Evolutionary conservation across 1,284 basidiomycete species (phyloP), one percentile per base, ranked within the genome.

Genomic region (Cryptococcus sp.): DNA sequence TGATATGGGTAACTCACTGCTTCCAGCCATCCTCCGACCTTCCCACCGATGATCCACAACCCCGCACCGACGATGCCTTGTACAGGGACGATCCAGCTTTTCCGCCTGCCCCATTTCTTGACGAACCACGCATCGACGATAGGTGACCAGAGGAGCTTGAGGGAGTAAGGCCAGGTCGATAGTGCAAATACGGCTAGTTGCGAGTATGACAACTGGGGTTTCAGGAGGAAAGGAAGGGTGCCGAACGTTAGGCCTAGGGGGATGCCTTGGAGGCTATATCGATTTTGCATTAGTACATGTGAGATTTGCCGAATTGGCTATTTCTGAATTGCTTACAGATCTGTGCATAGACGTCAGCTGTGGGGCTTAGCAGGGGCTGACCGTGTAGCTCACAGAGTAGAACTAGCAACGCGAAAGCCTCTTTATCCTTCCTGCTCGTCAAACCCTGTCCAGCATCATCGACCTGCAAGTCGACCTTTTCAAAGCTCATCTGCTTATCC

Each of bases 41-140:
- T 86, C 54, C 85, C 80, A 1, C 93, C 90, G 60, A 99, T 89
- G 75, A 90, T 88, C 69, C 93, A 83, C 86, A 99, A 90, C 64
- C 93, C 82, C 49, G 86, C 81, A 25, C 93, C 96, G 47, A 98
- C 90, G 63, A 94, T 85, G 30, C 88, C 77, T 78, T 99, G 96
- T 82, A 99, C 95, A 47, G 96, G 96, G 61, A 99, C 89, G 71
- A 99, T 97, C 96, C 96, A 99, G 60, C 90, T 93, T 79, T 98
- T 99, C 63, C 96, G 84, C 54, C 96, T 86, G 19, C 96, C 96
- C 71, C 77, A 76, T 47, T 69, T 72, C 15, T 85, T 81, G 65
- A 90, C 83, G 76, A 90, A 99, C 64, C 89, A 82, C 3, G 93
- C 91, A 76, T 99, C 96, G 58, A 99, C 93, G 65, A 99, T 90